Percentiles rank a stretch among this genome's conserved stretches.
Evolutionary conservation across 495 filamentous ascomycete species (phyloP).

Genomic region (Aspergillus funiculosus): DNA sequence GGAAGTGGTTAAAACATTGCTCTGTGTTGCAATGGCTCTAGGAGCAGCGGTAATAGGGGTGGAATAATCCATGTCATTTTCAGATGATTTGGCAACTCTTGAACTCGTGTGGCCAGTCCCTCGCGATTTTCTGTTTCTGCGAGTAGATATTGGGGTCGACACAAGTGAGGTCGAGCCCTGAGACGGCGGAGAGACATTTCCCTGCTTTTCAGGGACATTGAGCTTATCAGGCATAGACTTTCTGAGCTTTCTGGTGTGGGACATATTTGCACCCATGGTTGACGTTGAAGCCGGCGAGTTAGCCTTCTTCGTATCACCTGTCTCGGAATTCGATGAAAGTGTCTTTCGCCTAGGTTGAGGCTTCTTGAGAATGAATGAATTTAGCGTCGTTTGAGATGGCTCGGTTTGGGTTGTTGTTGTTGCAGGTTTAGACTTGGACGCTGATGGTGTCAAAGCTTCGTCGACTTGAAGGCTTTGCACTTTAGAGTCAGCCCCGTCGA

Average conservation of each 20-base stretch:
- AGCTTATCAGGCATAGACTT: constrained; percentile 19
- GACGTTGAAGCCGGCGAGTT: constrained; percentile 1
- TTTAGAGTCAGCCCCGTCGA: background rate
- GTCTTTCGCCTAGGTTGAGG: constrained; percentile 13
- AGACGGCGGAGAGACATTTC: constrained; percentile 3
- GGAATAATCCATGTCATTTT: constrained; percentile 2
- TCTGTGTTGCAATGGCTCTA: background rate
- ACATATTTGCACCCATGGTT: constrained; percentile 2
- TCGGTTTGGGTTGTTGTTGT: too few relatives aligned
- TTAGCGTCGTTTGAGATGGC: constrained; percentile 8
- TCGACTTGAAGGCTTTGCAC: background rate
- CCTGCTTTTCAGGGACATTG: constrained; percentile 6
- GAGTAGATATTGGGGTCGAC: constrained; percentile 16
- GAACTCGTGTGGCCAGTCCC: background rate
- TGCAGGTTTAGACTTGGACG: background rate
- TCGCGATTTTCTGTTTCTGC: constrained; percentile 17
- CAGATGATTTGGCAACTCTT: constrained; percentile 7
- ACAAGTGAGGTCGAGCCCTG: constrained; percentile 2
- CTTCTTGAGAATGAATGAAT: constrained; percentile 13
- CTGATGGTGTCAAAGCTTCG: background rate
- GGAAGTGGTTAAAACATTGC: background rate
- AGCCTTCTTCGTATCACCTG: constrained; percentile 1
- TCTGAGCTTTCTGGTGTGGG: constrained; percentile 12
- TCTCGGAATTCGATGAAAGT: constrained; percentile 8
- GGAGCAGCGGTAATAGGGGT: background rate